Base-by-base conservation (phyloP, 768 basidiomycete genomes). In the Cytidiella melzeri region DNA sequence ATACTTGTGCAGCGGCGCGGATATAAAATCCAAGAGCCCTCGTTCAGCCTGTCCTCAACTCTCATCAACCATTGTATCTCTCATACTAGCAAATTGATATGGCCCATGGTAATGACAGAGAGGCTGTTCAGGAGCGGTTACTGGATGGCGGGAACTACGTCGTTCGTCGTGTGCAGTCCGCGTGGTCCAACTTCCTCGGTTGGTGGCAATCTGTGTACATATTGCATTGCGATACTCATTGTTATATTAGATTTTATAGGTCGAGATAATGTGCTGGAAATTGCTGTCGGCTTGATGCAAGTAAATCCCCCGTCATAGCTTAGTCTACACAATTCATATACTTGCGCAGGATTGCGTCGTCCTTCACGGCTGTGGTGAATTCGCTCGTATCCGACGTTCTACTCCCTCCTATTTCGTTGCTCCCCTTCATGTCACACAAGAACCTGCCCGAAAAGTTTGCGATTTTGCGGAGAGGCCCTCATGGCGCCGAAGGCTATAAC, bases 191-290 rank as follows among this genome's bases (percentile, higher is more conserved):
- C 23, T 53, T 53, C 47, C 27, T 53, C 23, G 52, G 52, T 49
- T 36, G 28, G 47, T 41, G 43, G 36, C 25, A 20, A 15, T 52
- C 5, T 27, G 20, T 4, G 4, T 7, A 12, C 10, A 10, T 7
- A 25, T 12, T 21, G 4, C 24, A 43, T 25, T 4, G 36, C 4
- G 9, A 19, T 36, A 23, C 30, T 34, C 13, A 18, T 15, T 5
- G n/a, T 5, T 27, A 6, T 18, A 19, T 7, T 41, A 56, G 55
- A 57, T 41, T 57, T 57, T 39, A 24, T 53, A n/a, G 49, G 55
- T n/a, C 45, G 73, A 7, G 73, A 75, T 45, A 73, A 70, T 55
- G 73, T 75, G 9, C 62, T 75, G 3, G 73, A 75, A 54, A 71
- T 75, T 28, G 71, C 73, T 11, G 64, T 74, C 39, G 73, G 73